Conservation (phyloP, 306 rosid genomes). For the Vachellia collinsii region DNA sequence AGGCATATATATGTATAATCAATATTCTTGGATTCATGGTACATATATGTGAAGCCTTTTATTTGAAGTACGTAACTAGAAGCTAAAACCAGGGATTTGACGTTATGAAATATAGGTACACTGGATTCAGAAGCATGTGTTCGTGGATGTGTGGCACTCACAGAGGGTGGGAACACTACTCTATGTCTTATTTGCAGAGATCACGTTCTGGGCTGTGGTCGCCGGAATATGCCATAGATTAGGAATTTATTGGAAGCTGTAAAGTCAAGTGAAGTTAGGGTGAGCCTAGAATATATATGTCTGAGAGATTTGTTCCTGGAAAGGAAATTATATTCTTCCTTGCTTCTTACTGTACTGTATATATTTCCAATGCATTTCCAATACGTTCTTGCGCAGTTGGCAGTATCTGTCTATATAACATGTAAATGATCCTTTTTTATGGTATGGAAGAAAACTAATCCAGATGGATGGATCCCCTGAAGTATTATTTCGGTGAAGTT, state of each 20-base stretch:
- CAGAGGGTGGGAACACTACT: conserved; percentile 72
- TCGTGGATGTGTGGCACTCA: conserved; percentile 75
- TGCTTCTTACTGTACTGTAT: conserved; percentile 6
- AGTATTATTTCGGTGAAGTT: not conserved
- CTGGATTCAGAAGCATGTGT: conserved; percentile 75
- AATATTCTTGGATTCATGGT: not conserved
- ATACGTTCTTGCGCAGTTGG: not conserved
- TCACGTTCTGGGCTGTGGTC: conserved; percentile 77
- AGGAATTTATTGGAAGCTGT: conserved; percentile 80
- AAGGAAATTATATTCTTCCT: conserved; percentile 4
- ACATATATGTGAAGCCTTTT: not conserved
- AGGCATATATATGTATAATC: not conserved
- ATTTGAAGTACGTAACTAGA: too few relatives aligned
- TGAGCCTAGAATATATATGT: not conserved
- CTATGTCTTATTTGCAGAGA: conserved; percentile 81
- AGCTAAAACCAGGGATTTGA: conserved; percentile 2
- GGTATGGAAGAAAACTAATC: not conserved
- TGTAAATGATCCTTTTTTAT: not conserved
- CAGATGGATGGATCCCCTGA: not conserved
- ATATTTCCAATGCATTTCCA: not conserved
- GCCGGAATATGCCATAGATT: conserved; percentile 80
- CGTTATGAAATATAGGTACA: conserved; percentile 53
- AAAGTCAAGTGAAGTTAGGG: conserved; percentile 25
- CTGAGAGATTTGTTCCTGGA: conserved; percentile 7
- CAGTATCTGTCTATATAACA: not conserved